Base-by-base conservation (phyloP, 176 grass and related monocot species). In the Carex littledalei region DNA sequence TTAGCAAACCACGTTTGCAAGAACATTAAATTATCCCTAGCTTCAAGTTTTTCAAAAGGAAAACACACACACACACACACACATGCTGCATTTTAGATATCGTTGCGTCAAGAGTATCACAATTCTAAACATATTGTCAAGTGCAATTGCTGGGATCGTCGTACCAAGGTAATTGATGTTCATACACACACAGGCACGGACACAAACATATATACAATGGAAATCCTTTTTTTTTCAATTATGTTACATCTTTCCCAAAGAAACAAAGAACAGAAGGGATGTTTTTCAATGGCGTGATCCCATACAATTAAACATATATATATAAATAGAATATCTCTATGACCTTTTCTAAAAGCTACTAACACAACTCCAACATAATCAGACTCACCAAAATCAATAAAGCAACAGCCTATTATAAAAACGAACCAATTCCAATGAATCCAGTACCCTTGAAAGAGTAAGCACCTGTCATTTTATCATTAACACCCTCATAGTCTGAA, bases 391-490 rank as follows among this genome's bases (percentile, higher is more conserved):
- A 76, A 85, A 87, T 94, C 88, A 90, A 83, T 83, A 74, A 91
- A 92, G 84, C 90, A 94, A 63, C 90, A 94, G 0, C 6, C 14
- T 12, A 73, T 57, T 57, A n/a, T 68, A 58, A 7, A 58, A 71
- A 60, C 18, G 8, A 31, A 45, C 18, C 1, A 29, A 52, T 29
- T 45, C 13, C 41, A 63, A 68, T 84, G 56, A 54, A 66, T 78
- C 32, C 20, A 75, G 26, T 52, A 9, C 3, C 6, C 11, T 70
- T 70, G 67, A 77, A 49, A 43, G 56, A 41, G n/a, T 18, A 16
- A 49, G 41, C 80, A 95, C 93, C 93, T 88, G 93, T 91, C 90
- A 91, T 92, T 78, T 95, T 92, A 71, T 97, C 94, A 94, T 92
- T 83, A 69, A 94, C 91, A 79, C 91, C 86, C 82, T 94, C 88